Conservation (phyloP, 305 asterid genomes). For the Salvia sclarea region DNA sequence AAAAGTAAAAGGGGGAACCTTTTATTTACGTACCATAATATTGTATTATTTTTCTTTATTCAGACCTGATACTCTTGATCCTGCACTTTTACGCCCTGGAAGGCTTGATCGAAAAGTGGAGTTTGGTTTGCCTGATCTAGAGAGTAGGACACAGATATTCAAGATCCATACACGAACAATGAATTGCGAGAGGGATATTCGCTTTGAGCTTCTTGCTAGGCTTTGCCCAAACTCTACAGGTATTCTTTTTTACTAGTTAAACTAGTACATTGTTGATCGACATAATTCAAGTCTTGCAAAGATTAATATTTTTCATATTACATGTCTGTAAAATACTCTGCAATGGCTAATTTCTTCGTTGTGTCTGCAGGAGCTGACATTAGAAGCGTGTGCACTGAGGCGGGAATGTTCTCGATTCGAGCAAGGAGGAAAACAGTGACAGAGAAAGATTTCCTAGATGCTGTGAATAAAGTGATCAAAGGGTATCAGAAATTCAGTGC, state of each 20-base stretch:
- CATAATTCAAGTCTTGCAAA: neutral
- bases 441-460: slow-evolving; percentile 55
- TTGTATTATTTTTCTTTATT: slow-evolving; percentile 1
- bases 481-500: slow-evolving; percentile 72
- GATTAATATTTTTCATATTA: neutral
- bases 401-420: slow-evolving; percentile 47
- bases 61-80: slow-evolving; percentile 97
- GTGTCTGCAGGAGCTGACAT: slow-evolving; percentile 42
- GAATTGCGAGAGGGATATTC: slow-evolving; percentile 92
- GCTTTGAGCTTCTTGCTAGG: slow-evolving; percentile 89
- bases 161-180: slow-evolving; percentile 94
- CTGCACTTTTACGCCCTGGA: slow-evolving; percentile 91
- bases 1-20: too few species aligned
- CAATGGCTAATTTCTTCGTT: neutral
- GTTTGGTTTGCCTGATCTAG: slow-evolving; percentile 94
- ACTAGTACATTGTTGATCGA: too few species aligned
- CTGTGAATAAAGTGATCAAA: slow-evolving; percentile 68
- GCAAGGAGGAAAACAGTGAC: slow-evolving; percentile 57
- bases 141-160: slow-evolving; percentile 88
- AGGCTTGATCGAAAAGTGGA: slow-evolving; percentile 91
- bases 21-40: neutral
- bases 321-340: neutral
- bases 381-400: slow-evolving; percentile 51
- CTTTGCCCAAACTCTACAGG: slow-evolving; percentile 98
- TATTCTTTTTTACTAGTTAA: slow-evolving; percentile 28